Base-by-base conservation (phyloP, 306 rosid genomes). In the Hippophae rhamnoides region DNA sequence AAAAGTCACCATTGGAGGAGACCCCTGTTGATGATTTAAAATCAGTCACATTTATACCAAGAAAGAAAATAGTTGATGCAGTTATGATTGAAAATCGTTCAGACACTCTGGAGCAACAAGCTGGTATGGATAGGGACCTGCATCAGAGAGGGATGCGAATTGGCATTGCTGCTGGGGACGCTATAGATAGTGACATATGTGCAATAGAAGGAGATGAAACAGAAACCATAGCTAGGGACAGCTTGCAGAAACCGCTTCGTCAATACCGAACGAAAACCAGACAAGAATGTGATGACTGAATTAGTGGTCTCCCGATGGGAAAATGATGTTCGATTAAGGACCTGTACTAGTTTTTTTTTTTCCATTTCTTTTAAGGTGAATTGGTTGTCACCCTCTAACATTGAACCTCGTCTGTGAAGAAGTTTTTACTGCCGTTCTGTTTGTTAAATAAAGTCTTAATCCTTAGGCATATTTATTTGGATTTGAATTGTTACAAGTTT, bases 161-260 rank as follows among this genome's bases (percentile, higher is more conserved):
- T 8, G 31, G 79, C 63, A 76, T 88, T 48, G 89, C 83, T 14
- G 78, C 60, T 1, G 86, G 43, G 14, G 86, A 74, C 3, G 31
- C 63, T 13, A 87, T 76, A 64, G 76, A 70, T 38, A 73, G 65
- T 74, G 89, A 78, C 1, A 74, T 73, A 57, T 85, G 83, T 78
- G 92, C 88, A 50, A 92, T 92, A 96, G 99, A 92, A 50, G 99
- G 86, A 79, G 96, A 92, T 66, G 93, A 80, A 71, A 73, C 72
- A 8, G 83, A 78, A 56, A 69, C 47, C 13, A 47, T 23, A 43
- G 79, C 42, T 41, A 81, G 60, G 53, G 76, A 69, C 71, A 65
- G 74, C 64, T 71, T 59, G 0, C 93, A 72, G 61, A 85, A 55
- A 77, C 25, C 55, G 7, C 75, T 77, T 61, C 96, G 95, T 63